Base-by-base conservation (phyloP, 495 filamentous ascomycete genomes). In the Penicillium parvum region DNA sequence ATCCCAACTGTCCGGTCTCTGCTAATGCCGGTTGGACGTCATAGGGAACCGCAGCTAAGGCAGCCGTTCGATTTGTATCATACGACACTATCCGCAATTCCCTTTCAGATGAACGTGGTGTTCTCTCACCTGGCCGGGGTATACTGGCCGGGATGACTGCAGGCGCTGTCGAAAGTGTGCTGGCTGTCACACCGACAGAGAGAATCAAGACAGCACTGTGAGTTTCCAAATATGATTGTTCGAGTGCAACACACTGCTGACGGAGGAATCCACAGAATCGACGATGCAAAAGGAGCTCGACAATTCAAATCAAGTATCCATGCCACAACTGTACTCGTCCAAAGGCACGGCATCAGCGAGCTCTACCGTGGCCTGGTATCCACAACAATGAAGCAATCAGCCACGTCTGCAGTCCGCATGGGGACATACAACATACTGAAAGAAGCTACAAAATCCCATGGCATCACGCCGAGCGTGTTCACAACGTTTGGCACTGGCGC, bases 371-470 rank as follows among this genome's bases (percentile, higher is more conserved):
- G 81, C 1, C 73, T 81, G 32, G 63, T 70, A 0, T 75, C 79
- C 1, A 85, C 81, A 4, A 83, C 79, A 0, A 60, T 84, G n/a
- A 86, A 86, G 55, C 81, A 85, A 55, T 74, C 78, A 0, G 74
- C 73, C 11, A 81, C 80, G 0, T 83, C 82, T 0, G 76, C 76
- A 0, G 78, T 83, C 23, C 69, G 79, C 1, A 80, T 86, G 71
- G 82, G 82, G 1, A 74, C 73, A 9, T 86, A 86, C 56, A 83
- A 83, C 26, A 78, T 82, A 16, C 68, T 86, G 21, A 84, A 83
- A 55, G 80, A 86, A 49, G 73, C 62, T 25, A 65, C 74, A 45
- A 69, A 68, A 16, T 57, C 33, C 2, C 57, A 59, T 7, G 57
- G 70, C 9, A 58, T 83, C 9, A 45, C 45, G 19, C 58, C 72